phyloP scores from a whole-genome alignment of 805 yeast species.

The Schwanniomyces pseudopolymorphus region DNA sequence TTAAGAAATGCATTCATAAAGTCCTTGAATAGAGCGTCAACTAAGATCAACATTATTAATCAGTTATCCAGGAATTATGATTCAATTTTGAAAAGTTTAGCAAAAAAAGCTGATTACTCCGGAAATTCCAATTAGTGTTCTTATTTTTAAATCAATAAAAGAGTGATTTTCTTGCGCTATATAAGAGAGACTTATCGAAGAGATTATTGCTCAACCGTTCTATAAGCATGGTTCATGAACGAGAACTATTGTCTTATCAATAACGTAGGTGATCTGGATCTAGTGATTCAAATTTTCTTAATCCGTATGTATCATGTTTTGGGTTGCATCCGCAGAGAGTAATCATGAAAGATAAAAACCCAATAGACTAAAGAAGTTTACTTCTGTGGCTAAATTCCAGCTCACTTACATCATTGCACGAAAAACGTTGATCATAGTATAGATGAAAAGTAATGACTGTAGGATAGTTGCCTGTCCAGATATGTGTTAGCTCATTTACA shows the following conservation, averaged over 20 bases:
- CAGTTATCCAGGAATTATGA: constrained; percentile 35
- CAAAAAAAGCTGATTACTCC: constrained; percentile 7
- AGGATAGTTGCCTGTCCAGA: no score
- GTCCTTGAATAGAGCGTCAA: constrained; percentile 13
- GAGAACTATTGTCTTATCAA: constrained; percentile 19
- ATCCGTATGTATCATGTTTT: no score
- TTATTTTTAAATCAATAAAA: constrained; percentile 35
- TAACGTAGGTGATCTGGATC: constrained; percentile 31
- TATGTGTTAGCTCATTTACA: no score
- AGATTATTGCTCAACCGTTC: constrained; percentile 29
- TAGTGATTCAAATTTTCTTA: no score
- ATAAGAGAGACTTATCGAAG: constrained; percentile 36
- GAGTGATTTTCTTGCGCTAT: constrained; percentile 26
- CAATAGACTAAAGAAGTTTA: no score
- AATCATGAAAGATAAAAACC: no score
- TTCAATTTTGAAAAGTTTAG: constrained; percentile 19
- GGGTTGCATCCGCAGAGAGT: no score
- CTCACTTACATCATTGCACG: no score
- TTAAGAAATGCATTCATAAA: constrained; percentile 26
- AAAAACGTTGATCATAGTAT: no score
- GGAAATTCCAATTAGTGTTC: constrained; percentile 13
- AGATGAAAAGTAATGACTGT: no score
- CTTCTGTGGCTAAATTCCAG: no score
- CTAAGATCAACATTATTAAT: constrained; percentile 14
- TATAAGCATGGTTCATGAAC: constrained; percentile 17